Evolutionary conservation across 2,329 filamentous ascomycete species (phyloP), one percentile per base, ranked within the genome.

Genomic region (Claviceps paspali): DNA sequence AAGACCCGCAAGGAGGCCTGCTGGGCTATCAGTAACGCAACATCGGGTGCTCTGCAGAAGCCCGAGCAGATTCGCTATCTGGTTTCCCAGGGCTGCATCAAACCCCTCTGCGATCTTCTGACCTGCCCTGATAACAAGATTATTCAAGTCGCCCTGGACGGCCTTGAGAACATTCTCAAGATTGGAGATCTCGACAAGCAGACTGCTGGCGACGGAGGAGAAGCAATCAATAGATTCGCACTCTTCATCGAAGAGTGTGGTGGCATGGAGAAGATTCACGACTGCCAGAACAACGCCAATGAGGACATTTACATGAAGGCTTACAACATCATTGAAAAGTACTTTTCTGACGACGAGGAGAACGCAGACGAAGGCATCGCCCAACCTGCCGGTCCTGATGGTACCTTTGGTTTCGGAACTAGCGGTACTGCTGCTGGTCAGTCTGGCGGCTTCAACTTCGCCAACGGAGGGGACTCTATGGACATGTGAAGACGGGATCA

Each of bases 301-400:
- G 91, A 98, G 66, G 91, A 98, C 65, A 98, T 98, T 51, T 98
- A 98, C 73, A 96, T 98, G 88, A 98, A 98, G 77, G 91, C 91
- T 0, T 98, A 96, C 73, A 96, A 93, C 73, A 98, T 98, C 63
- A 98, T 98, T 49, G 91, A 98, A 73, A 95, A 95, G 70, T 98
- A 98, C 74, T 98, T 98, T 68, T 95, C 87, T 0, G 91, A 98
- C 53, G 91, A 98, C 49, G 91, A 96, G 39, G 91, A 93, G 56
- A 86, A 87, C 51, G 86, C 86, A 49, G 83, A 86, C 44, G 84
- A 92, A 52, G 67, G 65, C 30, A 73, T 85, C 60, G 80, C 82
- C 43, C 80, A 85, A 55, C 59, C 67, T 19, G 75, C 79, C 51
- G 76, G 74, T 32, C 59, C 68, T 29, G 82, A 82, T 52, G 79